These are phyloP conservation scores for Aspergillus intermedius DNA, from an alignment of 2,329 filamentous ascomycete species.

Conservation along the genomic window DNA sequence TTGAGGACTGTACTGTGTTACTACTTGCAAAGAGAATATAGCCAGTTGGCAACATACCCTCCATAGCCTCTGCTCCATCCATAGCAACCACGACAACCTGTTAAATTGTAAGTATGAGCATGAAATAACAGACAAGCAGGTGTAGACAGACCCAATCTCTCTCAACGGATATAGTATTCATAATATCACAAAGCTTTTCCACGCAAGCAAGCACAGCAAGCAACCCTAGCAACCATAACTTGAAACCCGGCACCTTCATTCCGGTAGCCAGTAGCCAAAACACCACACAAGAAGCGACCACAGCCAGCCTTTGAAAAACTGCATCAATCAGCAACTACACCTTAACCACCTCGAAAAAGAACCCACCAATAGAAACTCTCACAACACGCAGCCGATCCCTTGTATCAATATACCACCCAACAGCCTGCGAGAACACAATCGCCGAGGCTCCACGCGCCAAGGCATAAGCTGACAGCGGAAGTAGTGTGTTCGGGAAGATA, in stretches of 20 bases:
- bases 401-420: slow-evolving; percentile 41
- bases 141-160: slow-evolving; percentile 56
- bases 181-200: slow-evolving; percentile 58
- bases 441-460: slow-evolving; percentile 50
- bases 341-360: neutral
- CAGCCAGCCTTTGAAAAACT: slow-evolving; percentile 23
- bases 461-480: slow-evolving; percentile 60
- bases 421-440: slow-evolving; percentile 24
- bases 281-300: slow-evolving; percentile 40
- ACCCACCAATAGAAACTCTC: slow-evolving; percentile 6
- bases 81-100: slow-evolving; percentile 10
- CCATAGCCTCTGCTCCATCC: slow-evolving; percentile 1
- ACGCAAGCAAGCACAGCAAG: slow-evolving; percentile 51
- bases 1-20: slow-evolving; percentile 21
- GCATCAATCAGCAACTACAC: neutral
- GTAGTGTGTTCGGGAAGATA: slow-evolving; percentile 50
- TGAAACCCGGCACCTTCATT: no score
- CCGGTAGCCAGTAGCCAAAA: slow-evolving; percentile 26
- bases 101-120: neutral
- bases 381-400: slow-evolving; percentile 6
- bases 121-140: neutral
- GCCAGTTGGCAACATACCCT: slow-evolving; percentile 12
- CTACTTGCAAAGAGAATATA: no score
- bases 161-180: slow-evolving; percentile 62
- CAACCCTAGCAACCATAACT: slow-evolving; percentile 12